These are phyloP conservation scores for Artemisia tridentata DNA, from an alignment of 129 eudicot genomes.

Conservation along the genomic window DNA sequence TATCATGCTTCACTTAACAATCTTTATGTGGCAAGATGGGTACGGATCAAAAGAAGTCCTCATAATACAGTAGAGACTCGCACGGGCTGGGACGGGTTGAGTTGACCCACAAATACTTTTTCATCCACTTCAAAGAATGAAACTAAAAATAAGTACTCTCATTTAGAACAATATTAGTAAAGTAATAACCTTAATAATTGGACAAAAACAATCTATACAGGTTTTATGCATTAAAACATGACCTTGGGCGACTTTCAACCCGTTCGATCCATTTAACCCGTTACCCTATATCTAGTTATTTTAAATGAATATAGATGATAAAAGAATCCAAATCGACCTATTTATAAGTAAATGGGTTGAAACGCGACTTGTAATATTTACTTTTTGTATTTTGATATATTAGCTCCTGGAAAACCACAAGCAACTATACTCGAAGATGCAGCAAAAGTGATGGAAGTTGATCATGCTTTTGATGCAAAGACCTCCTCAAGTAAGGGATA, in stretches of 20 bases:
- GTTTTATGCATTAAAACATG: neutral
- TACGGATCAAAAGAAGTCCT: no score
- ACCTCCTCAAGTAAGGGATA: slow-evolving; percentile 32
- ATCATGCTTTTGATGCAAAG: slow-evolving; percentile 9
- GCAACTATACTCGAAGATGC: slow-evolving; percentile 48
- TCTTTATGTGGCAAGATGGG: slow-evolving; percentile 1
- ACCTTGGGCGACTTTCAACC: neutral
- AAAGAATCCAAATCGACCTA: neutral
- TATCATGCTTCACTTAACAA: neutral
- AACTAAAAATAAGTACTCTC: no score
- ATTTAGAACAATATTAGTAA: no score
- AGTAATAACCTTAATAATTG: no score
- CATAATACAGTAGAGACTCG: no score
- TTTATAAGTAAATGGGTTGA: neutral
- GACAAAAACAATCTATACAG: neutral
- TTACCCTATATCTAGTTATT: neutral
- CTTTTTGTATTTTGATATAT: slow-evolving; percentile 14
- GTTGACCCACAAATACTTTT: neutral
- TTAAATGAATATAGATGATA: neutral
- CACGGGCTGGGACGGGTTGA: neutral
- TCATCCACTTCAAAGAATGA: no score
- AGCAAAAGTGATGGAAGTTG: slow-evolving; percentile 19
- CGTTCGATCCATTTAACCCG: neutral
- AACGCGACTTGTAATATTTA: neutral
- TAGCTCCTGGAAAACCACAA: slow-evolving; percentile 72